Evolutionary conservation across 176 grass and related monocot species (phyloP).

Genomic region (Metroxylon sagu): DNA sequence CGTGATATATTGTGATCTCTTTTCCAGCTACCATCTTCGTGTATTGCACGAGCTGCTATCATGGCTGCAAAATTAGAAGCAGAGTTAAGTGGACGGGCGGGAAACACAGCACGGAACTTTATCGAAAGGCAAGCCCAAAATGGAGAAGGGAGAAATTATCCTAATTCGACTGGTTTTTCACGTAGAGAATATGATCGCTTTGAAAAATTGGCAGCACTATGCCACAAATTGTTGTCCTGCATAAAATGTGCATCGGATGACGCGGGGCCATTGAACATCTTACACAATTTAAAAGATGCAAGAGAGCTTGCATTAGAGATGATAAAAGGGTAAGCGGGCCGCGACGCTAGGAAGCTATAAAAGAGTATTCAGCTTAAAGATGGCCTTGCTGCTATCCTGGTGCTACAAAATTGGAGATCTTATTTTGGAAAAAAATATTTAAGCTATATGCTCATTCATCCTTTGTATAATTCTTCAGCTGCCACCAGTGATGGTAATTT

Average conservation of each 20-base stretch:
- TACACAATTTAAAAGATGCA: slow-evolving; percentile 42
- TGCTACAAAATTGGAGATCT: no score
- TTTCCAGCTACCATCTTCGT: slow-evolving; percentile 67
- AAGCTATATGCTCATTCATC: no score
- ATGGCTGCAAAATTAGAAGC: slow-evolving; percentile 76
- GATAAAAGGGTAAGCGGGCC: slow-evolving; percentile 7
- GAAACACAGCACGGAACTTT: slow-evolving; percentile 20
- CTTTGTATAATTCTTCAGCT: no score
- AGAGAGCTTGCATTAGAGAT: slow-evolving; percentile 36
- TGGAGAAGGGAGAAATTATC: slow-evolving; percentile 9
- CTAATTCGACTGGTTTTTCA: slow-evolving; percentile 3
- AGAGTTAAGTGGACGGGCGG: slow-evolving; percentile 28
- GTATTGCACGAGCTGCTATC: slow-evolving; percentile 51
- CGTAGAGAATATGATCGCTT: slow-evolving; percentile 18
- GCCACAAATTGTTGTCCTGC: slow-evolving; percentile 25
- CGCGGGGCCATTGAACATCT: background rate
- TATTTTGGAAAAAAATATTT: no score
- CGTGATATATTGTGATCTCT: no score
- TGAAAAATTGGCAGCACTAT: slow-evolving; percentile 30
- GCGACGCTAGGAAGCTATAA: no score
- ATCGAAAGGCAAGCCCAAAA: background rate
- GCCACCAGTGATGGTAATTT: no score
- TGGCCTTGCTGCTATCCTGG: background rate
- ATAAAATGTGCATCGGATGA: slow-evolving; percentile 27
- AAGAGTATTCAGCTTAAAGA: no score